Evolutionary conservation across 1,139 yeast species (phyloP).

Genomic region (Barnettozyma hawaiiensis): DNA sequence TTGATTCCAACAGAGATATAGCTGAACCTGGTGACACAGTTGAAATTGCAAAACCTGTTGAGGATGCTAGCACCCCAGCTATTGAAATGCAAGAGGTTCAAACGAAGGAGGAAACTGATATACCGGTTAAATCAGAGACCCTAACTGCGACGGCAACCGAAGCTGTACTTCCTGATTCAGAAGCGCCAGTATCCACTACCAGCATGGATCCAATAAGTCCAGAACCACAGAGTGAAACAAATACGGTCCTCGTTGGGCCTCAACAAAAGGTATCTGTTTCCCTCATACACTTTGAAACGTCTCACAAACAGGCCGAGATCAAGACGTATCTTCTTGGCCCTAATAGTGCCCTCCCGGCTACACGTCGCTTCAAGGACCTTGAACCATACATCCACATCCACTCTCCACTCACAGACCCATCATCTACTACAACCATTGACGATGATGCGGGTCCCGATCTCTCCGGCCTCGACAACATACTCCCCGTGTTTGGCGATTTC

Average conservation of each 20-base stretch:
- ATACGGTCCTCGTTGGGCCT: constrained; percentile 46
- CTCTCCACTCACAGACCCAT: constrained; percentile 1
- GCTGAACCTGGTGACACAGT: neutral
- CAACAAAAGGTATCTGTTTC: constrained; percentile 49
- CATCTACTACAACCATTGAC: neutral
- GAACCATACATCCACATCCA: constrained; percentile 39
- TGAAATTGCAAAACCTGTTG: constrained; percentile 1
- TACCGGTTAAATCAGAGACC: neutral
- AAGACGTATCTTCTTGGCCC: constrained; percentile 31
- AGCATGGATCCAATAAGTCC: constrained; percentile 4
- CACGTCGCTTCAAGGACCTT: constrained; percentile 47
- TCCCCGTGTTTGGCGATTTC: constrained; percentile 63
- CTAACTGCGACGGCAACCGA: neutral
- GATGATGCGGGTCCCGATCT: constrained; percentile 29
- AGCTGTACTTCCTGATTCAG: neutral
- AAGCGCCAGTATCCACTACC: constrained; percentile 1
- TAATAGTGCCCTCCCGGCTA: constrained; percentile 47
- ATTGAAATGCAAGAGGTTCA: neutral
- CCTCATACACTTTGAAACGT: constrained; percentile 40
- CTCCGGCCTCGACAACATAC: constrained; percentile 45
- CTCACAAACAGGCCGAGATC: constrained; percentile 32
- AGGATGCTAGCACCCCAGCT: neutral
- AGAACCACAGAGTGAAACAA: constrained; percentile 33
- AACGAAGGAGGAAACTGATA: neutral
- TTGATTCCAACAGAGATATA: neutral